phyloP scores from a whole-genome alignment of 139 green algal genomes.

The Picochlorum costavermella region DNA sequence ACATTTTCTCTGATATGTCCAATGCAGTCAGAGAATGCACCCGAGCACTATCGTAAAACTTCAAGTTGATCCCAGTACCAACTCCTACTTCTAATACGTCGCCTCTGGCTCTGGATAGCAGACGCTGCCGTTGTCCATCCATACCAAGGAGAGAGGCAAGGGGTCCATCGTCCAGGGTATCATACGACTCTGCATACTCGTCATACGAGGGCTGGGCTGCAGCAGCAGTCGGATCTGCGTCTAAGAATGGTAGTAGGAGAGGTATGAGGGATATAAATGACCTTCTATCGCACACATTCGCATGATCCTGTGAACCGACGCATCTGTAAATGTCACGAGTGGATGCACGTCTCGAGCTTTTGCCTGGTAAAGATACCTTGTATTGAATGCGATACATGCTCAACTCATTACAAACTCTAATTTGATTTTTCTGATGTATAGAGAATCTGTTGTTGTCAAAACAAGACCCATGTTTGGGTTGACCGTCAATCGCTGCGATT shows the following conservation, averaged over 20 bases:
- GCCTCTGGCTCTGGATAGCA: slow-evolving; percentile 37
- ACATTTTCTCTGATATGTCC: slow-evolving; percentile 53
- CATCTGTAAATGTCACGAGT: too few relatives aligned
- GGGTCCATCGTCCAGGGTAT: slow-evolving; percentile 48
- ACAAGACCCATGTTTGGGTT: too few relatives aligned
- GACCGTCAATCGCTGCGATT: too few relatives aligned
- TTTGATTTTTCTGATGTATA: too few relatives aligned
- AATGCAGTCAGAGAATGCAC: slow-evolving; percentile 35
- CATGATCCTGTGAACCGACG: not conserved
- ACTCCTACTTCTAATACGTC: slow-evolving; percentile 60
- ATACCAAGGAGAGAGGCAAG: slow-evolving; percentile 45
- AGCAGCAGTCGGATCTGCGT: not conserved
- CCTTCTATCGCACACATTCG: too few relatives aligned
- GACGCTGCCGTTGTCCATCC: slow-evolving; percentile 27
- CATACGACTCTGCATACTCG: slow-evolving; percentile 33
- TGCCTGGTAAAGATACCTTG: too few relatives aligned
- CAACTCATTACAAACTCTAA: too few relatives aligned
- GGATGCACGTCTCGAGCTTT: too few relatives aligned
- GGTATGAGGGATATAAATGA: not conserved
- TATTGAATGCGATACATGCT: too few relatives aligned
- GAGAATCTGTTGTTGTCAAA: too few relatives aligned
- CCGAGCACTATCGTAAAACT: slow-evolving; percentile 36
- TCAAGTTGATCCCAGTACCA: slow-evolving; percentile 66
- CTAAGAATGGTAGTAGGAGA: not conserved
- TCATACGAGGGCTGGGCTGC: slow-evolving; percentile 4